phyloP scores from a whole-genome alignment of 2,329 filamentous ascomycete genomes.

The Colletotrichum aenigma region DNA sequence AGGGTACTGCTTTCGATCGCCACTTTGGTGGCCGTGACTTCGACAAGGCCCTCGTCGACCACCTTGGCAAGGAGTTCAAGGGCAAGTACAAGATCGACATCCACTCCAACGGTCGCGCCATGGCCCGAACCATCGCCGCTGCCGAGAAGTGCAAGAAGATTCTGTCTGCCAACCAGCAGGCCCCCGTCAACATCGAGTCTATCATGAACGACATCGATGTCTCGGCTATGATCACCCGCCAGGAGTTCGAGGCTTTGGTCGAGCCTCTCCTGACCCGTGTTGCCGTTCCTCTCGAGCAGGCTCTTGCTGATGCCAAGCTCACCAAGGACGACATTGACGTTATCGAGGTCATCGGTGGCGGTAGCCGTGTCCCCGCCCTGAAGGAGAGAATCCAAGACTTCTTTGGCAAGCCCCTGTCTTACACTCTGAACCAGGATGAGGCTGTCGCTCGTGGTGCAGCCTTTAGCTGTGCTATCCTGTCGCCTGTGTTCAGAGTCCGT shows the following conservation, averaged over 20 bases:
- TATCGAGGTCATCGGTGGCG: conserved; percentile 93
- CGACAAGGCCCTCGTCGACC: conserved; percentile 92
- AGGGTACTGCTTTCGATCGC: conserved; percentile 89
- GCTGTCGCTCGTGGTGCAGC: conserved; percentile 94
- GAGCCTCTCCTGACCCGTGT: conserved; percentile 80
- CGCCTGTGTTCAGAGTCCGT: conserved; percentile 96
- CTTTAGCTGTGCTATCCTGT: conserved; percentile 97
- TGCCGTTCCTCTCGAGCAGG: conserved; percentile 81
- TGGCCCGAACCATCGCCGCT: conserved; percentile 82
- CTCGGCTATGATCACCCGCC: conserved; percentile 84
- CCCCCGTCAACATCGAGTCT: conserved; percentile 95
- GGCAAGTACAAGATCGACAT: conserved; percentile 98
- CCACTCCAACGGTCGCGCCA: conserved; percentile 85
- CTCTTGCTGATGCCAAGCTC: conserved; percentile 90
- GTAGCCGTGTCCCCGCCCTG: conserved; percentile 89
- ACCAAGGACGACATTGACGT: conserved; percentile 90
- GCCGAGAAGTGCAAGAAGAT: conserved; percentile 99
- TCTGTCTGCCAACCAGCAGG: conserved; percentile 90
- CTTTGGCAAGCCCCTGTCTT: conserved; percentile 92
- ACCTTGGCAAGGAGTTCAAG: conserved; percentile 95
- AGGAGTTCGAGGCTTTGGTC: conserved; percentile 91
- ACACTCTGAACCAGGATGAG: conserved; percentile 98
- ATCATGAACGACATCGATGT: conserved; percentile 99
- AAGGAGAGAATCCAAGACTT: conserved; percentile 90
- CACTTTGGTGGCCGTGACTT: conserved; percentile 98